Percentiles rank a stretch among this genome's conserved stretches.
Conservation (phyloP, 1,284 basidiomycete genomes). For the Microstroma glucosiphilum region DNA sequence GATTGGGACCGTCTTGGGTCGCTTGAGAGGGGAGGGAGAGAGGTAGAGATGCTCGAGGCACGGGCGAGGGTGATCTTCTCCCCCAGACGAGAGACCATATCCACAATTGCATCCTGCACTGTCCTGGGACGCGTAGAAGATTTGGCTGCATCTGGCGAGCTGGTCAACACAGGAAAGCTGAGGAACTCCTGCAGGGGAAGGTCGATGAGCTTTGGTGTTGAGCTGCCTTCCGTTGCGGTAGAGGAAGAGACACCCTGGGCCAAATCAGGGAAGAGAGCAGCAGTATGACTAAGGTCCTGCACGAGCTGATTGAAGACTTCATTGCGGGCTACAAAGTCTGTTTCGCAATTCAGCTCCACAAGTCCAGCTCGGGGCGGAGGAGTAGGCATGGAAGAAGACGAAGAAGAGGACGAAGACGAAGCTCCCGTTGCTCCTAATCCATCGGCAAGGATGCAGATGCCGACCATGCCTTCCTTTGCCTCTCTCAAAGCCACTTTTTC, state of each 20-base stretch:
- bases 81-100: constrained; percentile 75
- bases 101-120: constrained; percentile 68
- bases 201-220: constrained; percentile 12
- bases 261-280: constrained; percentile 68
- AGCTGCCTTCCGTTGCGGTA: neutral
- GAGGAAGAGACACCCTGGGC: constrained; percentile 3
- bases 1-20: constrained; percentile 22
- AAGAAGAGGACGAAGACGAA: no score
- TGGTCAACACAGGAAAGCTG: constrained; percentile 46
- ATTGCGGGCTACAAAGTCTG: constrained; percentile 88
- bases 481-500: constrained; percentile 71
- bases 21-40: constrained; percentile 29
- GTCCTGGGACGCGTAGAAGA: constrained; percentile 31
- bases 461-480: constrained; percentile 73
- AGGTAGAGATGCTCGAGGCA: constrained; percentile 61
- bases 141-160: constrained; percentile 41
- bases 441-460: constrained; percentile 65
- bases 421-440: constrained; percentile 51
- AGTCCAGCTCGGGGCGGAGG: constrained; percentile 63
- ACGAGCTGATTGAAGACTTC: constrained; percentile 73
- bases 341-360: constrained; percentile 92
- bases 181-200: constrained; percentile 28
- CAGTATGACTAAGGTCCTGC: constrained; percentile 75
- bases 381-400: constrained; percentile 1
- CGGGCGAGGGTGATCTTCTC: constrained; percentile 79